Evolutionary conservation across 2,329 filamentous ascomycete genomes (phyloP), one percentile per base, ranked within the genome.

Genomic region (Penicillium sp.): DNA sequence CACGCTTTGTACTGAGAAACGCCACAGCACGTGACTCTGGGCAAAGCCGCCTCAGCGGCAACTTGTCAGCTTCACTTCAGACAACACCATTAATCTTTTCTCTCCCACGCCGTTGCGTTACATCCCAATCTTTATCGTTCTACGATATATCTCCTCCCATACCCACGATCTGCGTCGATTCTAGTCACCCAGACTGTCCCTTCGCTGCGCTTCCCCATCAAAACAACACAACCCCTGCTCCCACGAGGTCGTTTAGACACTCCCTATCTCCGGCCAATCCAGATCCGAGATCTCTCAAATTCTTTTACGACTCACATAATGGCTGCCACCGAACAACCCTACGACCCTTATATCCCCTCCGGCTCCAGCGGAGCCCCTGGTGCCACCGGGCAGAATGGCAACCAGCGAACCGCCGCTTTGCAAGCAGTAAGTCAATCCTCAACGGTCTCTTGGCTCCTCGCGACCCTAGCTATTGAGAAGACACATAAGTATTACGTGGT

Each of bases 301-400:
- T 20, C 8, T 5, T 37, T 40, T 26, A 52, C 57, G 13, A 58
- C 52, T 40, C 45, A 59, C 67, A 76, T 69, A 68, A 85, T 85
- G 82, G 79, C 81, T 73, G 26, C 50, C 24, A 45, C 47, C 49
- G 80, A 85, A 70, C 78, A 81, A 68, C 90, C 90, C 66, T 95
- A 95, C 78, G 90, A 95, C 78, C 90, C 90, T 62, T 95, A 94
- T 79, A 92, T 93, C 76, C 90, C 90, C 72, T 85, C 84, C 73
- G 86, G 85, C 76, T 75, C 77, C 60, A 75, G 65, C 74, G 73
- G 76, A 69, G 60, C 81, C 75, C 63, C 83, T 76, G 73, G 74
- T 76, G 83, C 73, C 81, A 83, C 74, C 65, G 61, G 65, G 60
- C 73, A 79, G 64, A 76, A 76, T 69, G 83, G 82, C 66, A 88